phyloP scores from a whole-genome alignment of 495 filamentous ascomycete species.

The Articulospora tetracladia region DNA sequence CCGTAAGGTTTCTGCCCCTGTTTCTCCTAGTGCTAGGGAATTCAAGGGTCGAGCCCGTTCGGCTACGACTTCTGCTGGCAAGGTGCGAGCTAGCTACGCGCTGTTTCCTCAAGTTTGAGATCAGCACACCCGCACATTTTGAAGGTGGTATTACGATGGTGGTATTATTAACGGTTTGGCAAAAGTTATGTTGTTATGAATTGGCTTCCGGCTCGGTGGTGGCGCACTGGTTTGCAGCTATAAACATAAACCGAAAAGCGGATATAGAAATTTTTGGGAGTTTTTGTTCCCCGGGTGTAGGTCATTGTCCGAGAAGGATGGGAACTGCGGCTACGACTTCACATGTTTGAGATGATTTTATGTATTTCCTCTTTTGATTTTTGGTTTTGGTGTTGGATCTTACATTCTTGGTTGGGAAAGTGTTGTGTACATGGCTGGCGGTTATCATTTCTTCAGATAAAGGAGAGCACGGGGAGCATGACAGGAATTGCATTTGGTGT shows the following conservation, averaged over 20 bases:
- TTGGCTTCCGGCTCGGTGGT: background rate
- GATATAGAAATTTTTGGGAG: background rate
- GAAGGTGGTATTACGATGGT: background rate
- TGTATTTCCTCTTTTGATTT: slow-evolving; percentile 2
- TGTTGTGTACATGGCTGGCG: background rate
- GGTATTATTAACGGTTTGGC: background rate
- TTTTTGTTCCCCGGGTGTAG: background rate
- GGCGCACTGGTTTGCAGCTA: background rate
- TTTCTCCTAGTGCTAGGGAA: slow-evolving; percentile 11
- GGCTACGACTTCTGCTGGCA: background rate
- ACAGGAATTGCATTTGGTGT: background rate
- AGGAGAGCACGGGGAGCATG: background rate
- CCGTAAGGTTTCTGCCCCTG: slow-evolving; percentile 21
- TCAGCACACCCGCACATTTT: background rate
- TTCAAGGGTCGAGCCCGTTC: slow-evolving; percentile 18
- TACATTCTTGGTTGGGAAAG: background rate
- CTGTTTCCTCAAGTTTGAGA: slow-evolving; percentile 25
- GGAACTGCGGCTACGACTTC: background rate
- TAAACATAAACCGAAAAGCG: background rate
- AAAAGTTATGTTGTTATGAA: background rate
- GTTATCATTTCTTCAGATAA: background rate
- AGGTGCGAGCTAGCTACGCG: slow-evolving; percentile 21
- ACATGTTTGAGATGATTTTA: slow-evolving; percentile 17
- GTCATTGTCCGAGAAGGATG: background rate
- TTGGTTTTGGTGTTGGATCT: background rate